Percentiles rank a stretch among this genome's conserved stretches.
Conservation (phyloP, 2,329 filamentous ascomycete genomes). For the Penicillium aurantiogriseum region DNA sequence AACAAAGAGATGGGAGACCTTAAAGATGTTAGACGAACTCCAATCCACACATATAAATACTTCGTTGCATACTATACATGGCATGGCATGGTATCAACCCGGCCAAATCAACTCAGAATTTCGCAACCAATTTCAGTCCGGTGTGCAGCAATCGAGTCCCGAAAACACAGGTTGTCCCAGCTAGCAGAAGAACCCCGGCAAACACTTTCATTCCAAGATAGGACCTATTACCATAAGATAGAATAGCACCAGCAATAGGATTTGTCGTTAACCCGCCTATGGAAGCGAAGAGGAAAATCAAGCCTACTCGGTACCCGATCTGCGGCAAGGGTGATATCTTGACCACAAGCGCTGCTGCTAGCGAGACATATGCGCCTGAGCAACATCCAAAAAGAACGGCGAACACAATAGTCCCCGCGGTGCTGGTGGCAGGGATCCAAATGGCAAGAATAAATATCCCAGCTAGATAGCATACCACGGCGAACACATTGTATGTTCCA, state of each 20-base stretch:
- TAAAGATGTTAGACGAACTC: too few relatives aligned
- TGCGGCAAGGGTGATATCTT: conserved; percentile 66
- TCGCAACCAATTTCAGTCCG: not conserved
- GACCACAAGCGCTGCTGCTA: conserved; percentile 58
- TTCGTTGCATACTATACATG: too few relatives aligned
- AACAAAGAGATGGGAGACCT: too few relatives aligned
- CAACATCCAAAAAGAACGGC: conserved; percentile 63
- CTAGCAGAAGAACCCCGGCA: conserved; percentile 54
- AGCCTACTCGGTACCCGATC: conserved; percentile 65
- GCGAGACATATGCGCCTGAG: conserved; percentile 61
- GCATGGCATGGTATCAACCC: not conserved
- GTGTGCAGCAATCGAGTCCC: not conserved
- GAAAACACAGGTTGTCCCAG: conserved; percentile 26
- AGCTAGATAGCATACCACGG: not conserved
- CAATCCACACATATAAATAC: too few relatives aligned
- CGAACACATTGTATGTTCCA: not conserved
- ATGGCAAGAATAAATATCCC: conserved; percentile 30
- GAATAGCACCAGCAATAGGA: conserved; percentile 64
- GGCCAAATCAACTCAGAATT: not conserved
- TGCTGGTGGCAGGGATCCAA: conserved; percentile 56
- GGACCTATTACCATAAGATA: conserved; percentile 50
- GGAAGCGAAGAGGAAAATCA: conserved; percentile 58
- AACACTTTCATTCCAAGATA: conserved; percentile 65
- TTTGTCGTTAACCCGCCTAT: conserved; percentile 65
- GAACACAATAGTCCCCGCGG: conserved; percentile 44